A percentile compares a stretch with the other conserved stretches of the same genome.
Evolutionary conservation across 2,329 filamentous ascomycete species (phyloP).

Genomic region (Fusarium proliferatum): DNA sequence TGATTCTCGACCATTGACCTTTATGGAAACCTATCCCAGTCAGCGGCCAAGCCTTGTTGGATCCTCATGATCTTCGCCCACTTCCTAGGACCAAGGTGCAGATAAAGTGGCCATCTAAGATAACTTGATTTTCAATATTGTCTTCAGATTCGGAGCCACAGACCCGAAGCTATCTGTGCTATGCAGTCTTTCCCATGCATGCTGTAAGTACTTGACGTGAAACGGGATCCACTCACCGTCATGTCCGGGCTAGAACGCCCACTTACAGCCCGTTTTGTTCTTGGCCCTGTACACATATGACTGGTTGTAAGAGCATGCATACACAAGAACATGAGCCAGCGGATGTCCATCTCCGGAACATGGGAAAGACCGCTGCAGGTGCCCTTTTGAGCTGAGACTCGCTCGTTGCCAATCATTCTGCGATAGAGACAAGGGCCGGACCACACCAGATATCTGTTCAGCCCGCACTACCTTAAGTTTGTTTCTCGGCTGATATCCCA

Average conservation of each 20-base stretch:
- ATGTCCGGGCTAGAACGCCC: slow-evolving; percentile 19
- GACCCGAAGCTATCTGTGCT: slow-evolving; percentile 31
- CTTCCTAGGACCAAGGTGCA: slow-evolving; percentile 15
- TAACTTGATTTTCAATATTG: slow-evolving; percentile 2
- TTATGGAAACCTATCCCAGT: slow-evolving; percentile 26
- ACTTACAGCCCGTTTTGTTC: slow-evolving; percentile 27
- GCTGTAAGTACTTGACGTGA: slow-evolving; percentile 33
- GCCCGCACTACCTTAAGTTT: slow-evolving; percentile 21
- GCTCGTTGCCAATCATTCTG: slow-evolving; percentile 19
- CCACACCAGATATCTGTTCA: slow-evolving; percentile 18
- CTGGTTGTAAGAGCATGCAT: slow-evolving; percentile 38
- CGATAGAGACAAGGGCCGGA: slow-evolving; percentile 18
- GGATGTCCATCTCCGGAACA: slow-evolving; percentile 30
- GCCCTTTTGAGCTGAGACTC: slow-evolving; percentile 28
- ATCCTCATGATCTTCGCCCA: slow-evolving; percentile 18
- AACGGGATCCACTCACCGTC: slow-evolving; percentile 37
- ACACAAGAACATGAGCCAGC: slow-evolving; percentile 8
- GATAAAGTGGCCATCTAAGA: slow-evolving; percentile 3
- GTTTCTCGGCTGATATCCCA: slow-evolving; percentile 26
- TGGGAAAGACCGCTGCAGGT: slow-evolving; percentile 14
- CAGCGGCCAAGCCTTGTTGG: slow-evolving; percentile 12
- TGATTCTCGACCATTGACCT: slow-evolving; percentile 31
- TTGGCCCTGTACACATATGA: slow-evolving; percentile 28
- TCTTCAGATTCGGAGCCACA: slow-evolving; percentile 19
- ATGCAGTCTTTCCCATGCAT: slow-evolving; percentile 33